Evolutionary conservation across 2,329 filamentous ascomycete species (phyloP).

Genomic region (Aureobasidium mangrovei): DNA sequence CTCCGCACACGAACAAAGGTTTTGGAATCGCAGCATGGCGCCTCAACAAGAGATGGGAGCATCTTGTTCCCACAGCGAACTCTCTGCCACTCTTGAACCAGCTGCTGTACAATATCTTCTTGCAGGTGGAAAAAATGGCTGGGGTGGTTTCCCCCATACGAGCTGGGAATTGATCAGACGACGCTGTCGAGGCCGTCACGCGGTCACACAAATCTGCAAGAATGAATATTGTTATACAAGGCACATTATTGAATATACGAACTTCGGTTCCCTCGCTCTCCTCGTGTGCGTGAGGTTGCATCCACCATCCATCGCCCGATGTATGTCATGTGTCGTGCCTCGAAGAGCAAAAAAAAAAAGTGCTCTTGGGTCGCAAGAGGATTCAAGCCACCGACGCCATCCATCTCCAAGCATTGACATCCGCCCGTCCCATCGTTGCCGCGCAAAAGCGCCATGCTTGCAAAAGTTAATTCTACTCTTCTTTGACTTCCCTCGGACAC

Average conservation of each 20-base stretch:
- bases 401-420: background rate
- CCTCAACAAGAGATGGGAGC: background rate
- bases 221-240: slow-evolving; percentile 4
- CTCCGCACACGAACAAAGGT: background rate
- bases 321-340: slow-evolving; percentile 11
- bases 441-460: background rate
- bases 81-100: background rate
- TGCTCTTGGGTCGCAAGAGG: background rate
- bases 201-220: background rate
- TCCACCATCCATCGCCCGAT: slow-evolving; percentile 3
- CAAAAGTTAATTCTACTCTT: background rate
- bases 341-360: background rate
- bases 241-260: background rate
- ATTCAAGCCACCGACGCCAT: slow-evolving; percentile 13
- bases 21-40: background rate
- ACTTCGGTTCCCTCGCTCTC: background rate
- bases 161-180: background rate
- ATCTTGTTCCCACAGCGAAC: slow-evolving; percentile 1
- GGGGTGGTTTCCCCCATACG: background rate
- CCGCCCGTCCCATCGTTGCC: slow-evolving; percentile 5
- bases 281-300: slow-evolving; percentile 1
- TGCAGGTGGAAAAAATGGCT: background rate
- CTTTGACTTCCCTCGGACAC: too few species aligned
- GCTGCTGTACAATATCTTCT: background rate
- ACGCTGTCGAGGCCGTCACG: background rate